phyloP scores from a whole-genome alignment of 1,284 basidiomycete genomes.

The Golubevia pallescens region DNA sequence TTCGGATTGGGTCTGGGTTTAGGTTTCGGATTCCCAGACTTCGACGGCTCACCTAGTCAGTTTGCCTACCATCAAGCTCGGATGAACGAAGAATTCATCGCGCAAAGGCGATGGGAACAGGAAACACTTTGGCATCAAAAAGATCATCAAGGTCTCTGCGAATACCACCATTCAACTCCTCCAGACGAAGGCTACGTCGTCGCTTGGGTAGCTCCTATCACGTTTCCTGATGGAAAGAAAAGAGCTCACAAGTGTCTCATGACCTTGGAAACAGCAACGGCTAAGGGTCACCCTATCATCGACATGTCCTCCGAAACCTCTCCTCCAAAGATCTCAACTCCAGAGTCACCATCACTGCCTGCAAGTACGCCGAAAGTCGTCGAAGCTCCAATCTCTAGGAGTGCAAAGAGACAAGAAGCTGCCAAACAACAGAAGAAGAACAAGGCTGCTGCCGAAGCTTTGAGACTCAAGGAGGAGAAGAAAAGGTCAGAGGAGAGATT shows the following conservation, averaged over 20 bases:
- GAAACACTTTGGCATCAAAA: background rate
- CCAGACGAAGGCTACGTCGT: background rate
- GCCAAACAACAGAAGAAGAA: background rate
- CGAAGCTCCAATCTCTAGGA: background rate
- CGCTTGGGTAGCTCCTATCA: background rate
- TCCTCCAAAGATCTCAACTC: background rate
- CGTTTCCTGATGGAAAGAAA: background rate
- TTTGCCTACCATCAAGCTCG: too few relatives aligned
- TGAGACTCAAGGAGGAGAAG: background rate
- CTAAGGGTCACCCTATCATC: background rate
- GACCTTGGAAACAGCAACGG: background rate
- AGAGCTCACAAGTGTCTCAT: background rate
- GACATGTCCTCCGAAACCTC: background rate
- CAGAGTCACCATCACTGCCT: background rate
- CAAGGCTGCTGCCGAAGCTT: background rate
- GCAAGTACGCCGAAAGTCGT: background rate
- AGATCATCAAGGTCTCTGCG: background rate
- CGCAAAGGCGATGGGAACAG: background rate
- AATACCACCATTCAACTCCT: background rate
- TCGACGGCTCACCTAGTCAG: too few relatives aligned
- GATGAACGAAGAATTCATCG: too few relatives aligned
- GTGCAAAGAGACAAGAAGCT: background rate
- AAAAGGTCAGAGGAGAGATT: background rate
- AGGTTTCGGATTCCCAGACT: too few relatives aligned
- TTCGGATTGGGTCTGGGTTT: too few relatives aligned